Base-by-base conservation (phyloP, 2,329 filamentous ascomycete genomes). In the Ceratocystis papillata region DNA sequence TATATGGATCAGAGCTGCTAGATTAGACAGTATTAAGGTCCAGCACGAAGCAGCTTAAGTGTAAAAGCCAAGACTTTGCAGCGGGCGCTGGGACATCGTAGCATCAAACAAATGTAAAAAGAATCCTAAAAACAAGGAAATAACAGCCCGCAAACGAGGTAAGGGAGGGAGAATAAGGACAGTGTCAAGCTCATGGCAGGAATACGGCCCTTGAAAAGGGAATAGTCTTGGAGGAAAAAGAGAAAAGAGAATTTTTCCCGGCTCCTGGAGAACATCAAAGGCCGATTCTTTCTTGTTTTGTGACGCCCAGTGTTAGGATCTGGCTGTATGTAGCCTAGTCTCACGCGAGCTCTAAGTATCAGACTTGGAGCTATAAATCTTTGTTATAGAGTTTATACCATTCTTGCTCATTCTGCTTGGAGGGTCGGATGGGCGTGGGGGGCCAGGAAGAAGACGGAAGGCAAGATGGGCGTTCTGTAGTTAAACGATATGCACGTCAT, bases 251-350 rank as follows among this genome's bases (percentile, higher is more conserved):
- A 57, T n/a, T 30, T 8, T 7, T n/a, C 2, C n/a, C 55, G 28
- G 55, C 55, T 37, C 55, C 55, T 59, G 25, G 12, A 59, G 55
- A 37, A 59, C 17, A n/a, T 15, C 55, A 59, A 59, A 37, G 3
- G 10, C 8, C 17, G 25, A 59, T 25, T 59, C 55, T 59, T 5
- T 20, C 28, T n/a, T 30, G 55, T 37, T 59, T 6, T 3, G n/a
- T 37, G 28, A 37, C 20, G 15, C n/a, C 7, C 30, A 33, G 17
- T n/a, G 12, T n/a, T n/a, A 5, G 25, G 30, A n/a, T 25, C 22
- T 59, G 30, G 28, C 55, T 59, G 15, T 5, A 59, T 37, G 37
- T 30, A 8, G 28, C 55, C 12, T 59, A 59, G 55, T 25, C 8
- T 30, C 28, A 37, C 55, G 33, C 55, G 33, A 59, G 28, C 55